A percentile compares a stretch with the other conserved stretches of the same genome.
phyloP scores from a whole-genome alignment of 2,329 filamentous ascomycete species.

The Paecilomyces formosus region DNA sequence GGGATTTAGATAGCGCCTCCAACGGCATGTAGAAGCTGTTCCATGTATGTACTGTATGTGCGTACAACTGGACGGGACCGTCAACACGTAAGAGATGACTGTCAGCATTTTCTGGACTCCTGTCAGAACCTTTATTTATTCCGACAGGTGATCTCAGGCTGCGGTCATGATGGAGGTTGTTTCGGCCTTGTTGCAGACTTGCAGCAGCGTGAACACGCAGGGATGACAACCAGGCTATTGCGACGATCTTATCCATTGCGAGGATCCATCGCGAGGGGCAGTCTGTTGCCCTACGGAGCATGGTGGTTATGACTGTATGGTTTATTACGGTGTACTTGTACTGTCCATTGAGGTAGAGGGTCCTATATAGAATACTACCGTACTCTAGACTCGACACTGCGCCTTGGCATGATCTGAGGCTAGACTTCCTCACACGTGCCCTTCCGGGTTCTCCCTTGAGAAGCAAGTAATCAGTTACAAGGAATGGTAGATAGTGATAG shows the following conservation, averaged over 20 bases:
- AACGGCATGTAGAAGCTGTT: too few species aligned
- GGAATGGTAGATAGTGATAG: not conserved
- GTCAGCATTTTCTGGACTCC: not conserved
- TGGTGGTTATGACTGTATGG: too few species aligned
- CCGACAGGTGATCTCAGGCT: not conserved
- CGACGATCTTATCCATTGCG: not conserved
- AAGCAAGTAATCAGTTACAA: not conserved
- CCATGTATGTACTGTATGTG: too few species aligned
- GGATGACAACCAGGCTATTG: not conserved
- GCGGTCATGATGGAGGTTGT: not conserved
- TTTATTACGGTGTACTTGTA: too few species aligned
- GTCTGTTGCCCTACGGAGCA: too few species aligned
- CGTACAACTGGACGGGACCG: not conserved
- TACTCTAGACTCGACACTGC: too few species aligned
- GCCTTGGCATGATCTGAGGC: too few species aligned
- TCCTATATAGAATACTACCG: too few species aligned
- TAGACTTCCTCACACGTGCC: too few species aligned
- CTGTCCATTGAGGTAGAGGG: too few species aligned
- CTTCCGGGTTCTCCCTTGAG: too few species aligned
- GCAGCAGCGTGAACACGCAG: not conserved
- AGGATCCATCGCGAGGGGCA: too few species aligned
- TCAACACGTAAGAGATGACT: not conserved
- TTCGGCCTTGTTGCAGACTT: not conserved
- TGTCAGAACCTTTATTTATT: not conserved
- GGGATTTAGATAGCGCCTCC: not conserved